Conservation (phyloP, 345 rosid genomes). For the Salix caprea region DNA sequence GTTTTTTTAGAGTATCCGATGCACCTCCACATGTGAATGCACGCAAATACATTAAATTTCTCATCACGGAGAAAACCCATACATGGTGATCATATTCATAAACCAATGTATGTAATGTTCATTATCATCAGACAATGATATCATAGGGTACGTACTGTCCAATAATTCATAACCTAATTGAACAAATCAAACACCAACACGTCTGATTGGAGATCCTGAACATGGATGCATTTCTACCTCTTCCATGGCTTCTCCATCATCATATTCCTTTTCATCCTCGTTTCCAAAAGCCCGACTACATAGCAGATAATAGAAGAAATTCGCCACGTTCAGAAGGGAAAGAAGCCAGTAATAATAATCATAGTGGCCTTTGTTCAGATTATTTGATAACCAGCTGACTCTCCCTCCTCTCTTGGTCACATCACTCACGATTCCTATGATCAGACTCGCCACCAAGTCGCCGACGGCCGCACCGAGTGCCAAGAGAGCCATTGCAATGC, state of each 20-base stretch:
- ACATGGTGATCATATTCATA: too few relatives aligned
- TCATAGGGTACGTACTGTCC: too few relatives aligned
- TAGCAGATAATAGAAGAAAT: conserved; percentile 35
- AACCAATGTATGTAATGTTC: too few relatives aligned
- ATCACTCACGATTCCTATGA: conserved; percentile 19
- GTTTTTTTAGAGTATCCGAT: too few relatives aligned
- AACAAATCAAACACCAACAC: background rate
- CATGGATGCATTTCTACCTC: conserved; percentile 1
- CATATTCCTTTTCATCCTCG: conserved; percentile 30
- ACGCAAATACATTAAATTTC: too few relatives aligned
- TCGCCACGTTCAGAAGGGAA: conserved; percentile 25
- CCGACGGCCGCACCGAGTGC: conserved; percentile 35
- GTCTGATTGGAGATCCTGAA: background rate
- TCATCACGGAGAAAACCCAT: too few relatives aligned
- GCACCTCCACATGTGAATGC: too few relatives aligned
- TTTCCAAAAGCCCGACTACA: conserved; percentile 41
- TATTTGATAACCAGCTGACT: conserved; percentile 42
- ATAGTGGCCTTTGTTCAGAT: conserved; percentile 41
- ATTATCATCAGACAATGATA: too few relatives aligned
- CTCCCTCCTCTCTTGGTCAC: conserved; percentile 17
- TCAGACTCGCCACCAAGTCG: conserved; percentile 35
- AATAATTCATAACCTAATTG: background rate
- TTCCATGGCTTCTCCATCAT: conserved; percentile 21
- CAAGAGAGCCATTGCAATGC: conserved; percentile 41
- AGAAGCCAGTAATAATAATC: conserved; percentile 60